A percentile compares a stretch with the other conserved stretches of the same genome.
These are phyloP conservation scores for Debaryomyces udenii DNA, from an alignment of 1,139 yeast species.

Conservation along the genomic window DNA sequence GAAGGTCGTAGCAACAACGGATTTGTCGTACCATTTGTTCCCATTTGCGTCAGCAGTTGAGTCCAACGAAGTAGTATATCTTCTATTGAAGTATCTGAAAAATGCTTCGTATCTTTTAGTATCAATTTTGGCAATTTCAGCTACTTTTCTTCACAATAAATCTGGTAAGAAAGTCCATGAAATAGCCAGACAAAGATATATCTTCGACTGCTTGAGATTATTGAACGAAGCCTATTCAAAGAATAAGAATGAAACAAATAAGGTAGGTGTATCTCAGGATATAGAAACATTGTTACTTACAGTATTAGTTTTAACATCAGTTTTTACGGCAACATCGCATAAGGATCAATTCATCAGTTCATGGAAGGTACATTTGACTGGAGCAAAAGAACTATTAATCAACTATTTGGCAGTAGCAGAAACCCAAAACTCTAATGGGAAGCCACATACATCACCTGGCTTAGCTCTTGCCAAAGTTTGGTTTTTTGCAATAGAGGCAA, in stretches of 20 bases:
- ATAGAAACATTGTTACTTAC: slow-evolving; percentile 44
- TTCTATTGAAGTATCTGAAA: slow-evolving; percentile 37
- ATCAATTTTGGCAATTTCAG: slow-evolving; percentile 39
- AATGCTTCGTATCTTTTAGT: slow-evolving; percentile 40
- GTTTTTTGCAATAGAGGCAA: slow-evolving; percentile 47
- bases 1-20: slow-evolving; percentile 31
- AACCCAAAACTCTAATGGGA: slow-evolving; percentile 12
- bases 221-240: slow-evolving; percentile 36
- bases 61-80: slow-evolving; percentile 36
- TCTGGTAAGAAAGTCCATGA: slow-evolving; percentile 32
- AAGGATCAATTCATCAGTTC: slow-evolving; percentile 24
- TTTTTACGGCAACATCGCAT: slow-evolving; percentile 36
- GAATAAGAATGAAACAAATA: slow-evolving; percentile 18
- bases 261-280: slow-evolving; percentile 27
- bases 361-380: slow-evolving; percentile 46
- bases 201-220: slow-evolving; percentile 33
- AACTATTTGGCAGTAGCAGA: slow-evolving; percentile 32
- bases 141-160: slow-evolving; percentile 41
- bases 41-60: slow-evolving; percentile 45
- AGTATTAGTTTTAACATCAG: slow-evolving; percentile 39
- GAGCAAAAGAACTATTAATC: slow-evolving; percentile 43
- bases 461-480: slow-evolving; percentile 49
- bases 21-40: slow-evolving; percentile 33
- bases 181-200: slow-evolving; percentile 33
- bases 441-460: slow-evolving; percentile 31